These are phyloP conservation scores for Neurospora discreta DNA, from an alignment of 495 filamentous ascomycete species.

Conservation along the genomic window DNA sequence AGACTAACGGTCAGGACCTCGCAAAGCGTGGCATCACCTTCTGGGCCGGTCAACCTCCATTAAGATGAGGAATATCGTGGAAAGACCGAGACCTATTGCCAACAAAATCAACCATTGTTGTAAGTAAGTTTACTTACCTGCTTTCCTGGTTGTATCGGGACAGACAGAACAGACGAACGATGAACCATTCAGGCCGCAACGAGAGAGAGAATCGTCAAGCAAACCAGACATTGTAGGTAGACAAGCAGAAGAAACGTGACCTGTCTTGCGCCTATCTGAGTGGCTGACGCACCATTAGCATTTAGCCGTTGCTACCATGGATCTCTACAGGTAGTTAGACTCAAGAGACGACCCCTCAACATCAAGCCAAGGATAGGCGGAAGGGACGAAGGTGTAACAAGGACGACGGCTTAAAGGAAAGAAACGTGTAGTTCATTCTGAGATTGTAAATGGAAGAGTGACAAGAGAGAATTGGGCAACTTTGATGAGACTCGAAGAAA, in stretches of 20 bases:
- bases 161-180: neutral
- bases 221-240: neutral
- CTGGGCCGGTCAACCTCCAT: neutral
- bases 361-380: neutral
- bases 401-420: neutral
- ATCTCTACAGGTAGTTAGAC: no score
- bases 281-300: neutral
- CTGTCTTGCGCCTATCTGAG: neutral
- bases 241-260: neutral
- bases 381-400: neutral
- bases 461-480: neutral
- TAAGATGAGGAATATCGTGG: no score
- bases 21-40: neutral
- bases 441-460: neutral
- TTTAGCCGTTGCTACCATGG: neutral
- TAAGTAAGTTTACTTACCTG: no score
- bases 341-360: neutral
- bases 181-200: neutral
- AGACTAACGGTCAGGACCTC: neutral
- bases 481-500: neutral
- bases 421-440: neutral
- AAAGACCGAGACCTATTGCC: no score
- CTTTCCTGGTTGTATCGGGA: neutral
- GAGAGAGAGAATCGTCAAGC: neutral
- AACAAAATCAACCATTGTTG: no score